These are phyloP conservation scores for Monilinia aucupariae DNA, from an alignment of 2,329 filamentous ascomycete genomes.

Conservation along the genomic window DNA sequence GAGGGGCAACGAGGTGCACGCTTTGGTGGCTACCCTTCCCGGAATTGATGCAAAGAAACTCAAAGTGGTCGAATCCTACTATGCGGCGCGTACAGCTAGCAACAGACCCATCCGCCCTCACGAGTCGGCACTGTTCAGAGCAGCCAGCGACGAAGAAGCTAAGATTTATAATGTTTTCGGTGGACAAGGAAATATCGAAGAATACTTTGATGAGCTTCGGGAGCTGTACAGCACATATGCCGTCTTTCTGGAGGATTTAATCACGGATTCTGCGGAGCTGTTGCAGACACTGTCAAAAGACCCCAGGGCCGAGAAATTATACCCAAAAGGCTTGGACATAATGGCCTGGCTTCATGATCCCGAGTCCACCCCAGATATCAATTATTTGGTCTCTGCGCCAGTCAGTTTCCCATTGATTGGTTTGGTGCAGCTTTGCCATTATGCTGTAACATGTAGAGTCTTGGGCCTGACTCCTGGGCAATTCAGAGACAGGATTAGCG, in stretches of 20 bases:
- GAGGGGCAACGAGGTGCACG: conserved; percentile 92
- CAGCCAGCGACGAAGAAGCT: conserved; percentile 76
- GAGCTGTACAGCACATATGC: conserved; percentile 89
- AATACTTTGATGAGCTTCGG: conserved; percentile 97
- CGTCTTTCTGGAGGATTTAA: conserved; percentile 80
- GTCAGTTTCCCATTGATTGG: conserved; percentile 96
- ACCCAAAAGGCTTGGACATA: conserved; percentile 93
- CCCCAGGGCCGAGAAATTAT: conserved; percentile 86
- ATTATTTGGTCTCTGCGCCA: conserved; percentile 90
- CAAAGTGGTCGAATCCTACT: conserved; percentile 84
- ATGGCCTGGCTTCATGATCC: conserved; percentile 87
- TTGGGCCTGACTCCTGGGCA: conserved; percentile 85
- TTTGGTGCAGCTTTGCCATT: conserved; percentile 92
- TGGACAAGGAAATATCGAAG: conserved; percentile 97
- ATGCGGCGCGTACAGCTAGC: conserved; percentile 75
- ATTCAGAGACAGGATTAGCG: conserved; percentile 75
- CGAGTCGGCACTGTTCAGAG: conserved; percentile 86
- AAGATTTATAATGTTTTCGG: conserved; percentile 92
- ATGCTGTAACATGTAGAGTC: conserved; percentile 87
- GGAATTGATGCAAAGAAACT: conserved; percentile 93
- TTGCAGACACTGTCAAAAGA: conserved; percentile 81
- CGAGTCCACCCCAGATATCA: conserved; percentile 84
- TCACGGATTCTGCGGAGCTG: conserved; percentile 75
- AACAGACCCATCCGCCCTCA: conserved; percentile 86
- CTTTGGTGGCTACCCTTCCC: conserved; percentile 75